Evolutionary conservation across 2,329 filamentous ascomycete genomes (phyloP), one percentile per base, ranked within the genome.

Genomic region (Trichophyton verrucosum): DNA sequence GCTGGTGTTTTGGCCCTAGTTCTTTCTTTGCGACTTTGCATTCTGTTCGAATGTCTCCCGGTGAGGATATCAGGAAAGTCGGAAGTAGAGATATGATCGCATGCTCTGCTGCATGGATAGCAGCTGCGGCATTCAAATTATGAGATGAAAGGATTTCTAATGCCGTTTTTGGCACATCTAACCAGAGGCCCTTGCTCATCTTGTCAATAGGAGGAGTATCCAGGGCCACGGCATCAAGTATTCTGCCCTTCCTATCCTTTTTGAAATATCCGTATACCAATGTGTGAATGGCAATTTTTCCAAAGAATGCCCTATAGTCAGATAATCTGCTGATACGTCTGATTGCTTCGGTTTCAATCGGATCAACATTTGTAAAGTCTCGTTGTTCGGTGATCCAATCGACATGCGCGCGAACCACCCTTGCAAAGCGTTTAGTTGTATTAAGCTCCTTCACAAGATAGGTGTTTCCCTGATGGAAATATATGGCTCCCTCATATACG

Each of bases 211-310:
- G 91, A 2, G 92, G 91, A 66, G 96, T 96, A 71, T 96, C 89
- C 22, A 97, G 91, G 62, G 92, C 84, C 0, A 97, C 87, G 1
- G 92, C 92, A 71, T 99, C 94, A 13, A 97, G 82, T 61, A 97
- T 89, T 1, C 89, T 85, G 1, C 87, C 83, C 66, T 85, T 86
- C 70, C 86, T 87, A 73, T 97, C 91, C n/a, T 96, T 78, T 71
- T 97, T 97, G 81, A 96, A 97, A 77, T 94, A 99, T 1, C 94
- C 94, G 71, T 95, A 97, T 1, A 99, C 91, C 33, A 89, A 86
- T 66, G 92, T 87, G 65, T 87, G 84, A 68, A 97, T 91, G 67
- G 87, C 86, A 70, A 99, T 92, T 0, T 83, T 78, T 40, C 94
- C 94, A 70, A 89, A 91, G 74, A 89, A 97, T 0, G 91, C 92